These are phyloP conservation scores for Jatropha curcas DNA, from an alignment of 345 rosid genomes.

Conservation along the genomic window DNA sequence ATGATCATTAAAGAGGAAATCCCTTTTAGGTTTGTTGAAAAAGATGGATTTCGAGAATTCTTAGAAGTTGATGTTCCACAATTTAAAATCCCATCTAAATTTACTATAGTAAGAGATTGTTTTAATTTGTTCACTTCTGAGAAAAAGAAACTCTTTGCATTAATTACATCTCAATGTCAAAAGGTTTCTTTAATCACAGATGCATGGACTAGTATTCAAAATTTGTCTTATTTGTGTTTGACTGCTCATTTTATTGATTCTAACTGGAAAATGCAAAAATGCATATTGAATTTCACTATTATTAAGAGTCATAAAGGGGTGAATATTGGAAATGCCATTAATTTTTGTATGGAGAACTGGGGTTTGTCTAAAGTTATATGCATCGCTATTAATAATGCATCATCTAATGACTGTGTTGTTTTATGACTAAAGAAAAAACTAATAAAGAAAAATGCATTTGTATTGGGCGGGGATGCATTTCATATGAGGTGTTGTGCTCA, in stretches of 20 bases:
- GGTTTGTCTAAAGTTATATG: not conserved
- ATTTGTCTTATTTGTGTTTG: not conserved
- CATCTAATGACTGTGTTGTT: no score
- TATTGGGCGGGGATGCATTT: no score
- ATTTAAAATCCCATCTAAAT: not conserved
- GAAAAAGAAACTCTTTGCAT: not conserved
- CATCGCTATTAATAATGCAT: not conserved
- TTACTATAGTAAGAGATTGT: not conserved
- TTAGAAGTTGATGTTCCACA: not conserved
- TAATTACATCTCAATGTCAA: not conserved
- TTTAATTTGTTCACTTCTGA: not conserved
- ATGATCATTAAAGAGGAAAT: not conserved
- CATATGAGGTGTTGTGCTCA: no score
- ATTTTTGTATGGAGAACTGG: not conserved
- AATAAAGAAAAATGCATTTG: no score
- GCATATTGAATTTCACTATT: not conserved
- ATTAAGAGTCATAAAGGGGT: not conserved
- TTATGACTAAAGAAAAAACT: no score
- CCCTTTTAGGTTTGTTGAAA: conserved; percentile 3
- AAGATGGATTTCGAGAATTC: not conserved
- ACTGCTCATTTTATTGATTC: not conserved
- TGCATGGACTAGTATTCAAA: not conserved
- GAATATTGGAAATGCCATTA: not conserved
- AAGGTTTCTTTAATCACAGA: not conserved
- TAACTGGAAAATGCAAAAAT: not conserved